Evolutionary conservation across 306 rosid genomes (phyloP), one percentile per base, ranked within the genome.

Genomic region (Prinsepia uniflora): DNA sequence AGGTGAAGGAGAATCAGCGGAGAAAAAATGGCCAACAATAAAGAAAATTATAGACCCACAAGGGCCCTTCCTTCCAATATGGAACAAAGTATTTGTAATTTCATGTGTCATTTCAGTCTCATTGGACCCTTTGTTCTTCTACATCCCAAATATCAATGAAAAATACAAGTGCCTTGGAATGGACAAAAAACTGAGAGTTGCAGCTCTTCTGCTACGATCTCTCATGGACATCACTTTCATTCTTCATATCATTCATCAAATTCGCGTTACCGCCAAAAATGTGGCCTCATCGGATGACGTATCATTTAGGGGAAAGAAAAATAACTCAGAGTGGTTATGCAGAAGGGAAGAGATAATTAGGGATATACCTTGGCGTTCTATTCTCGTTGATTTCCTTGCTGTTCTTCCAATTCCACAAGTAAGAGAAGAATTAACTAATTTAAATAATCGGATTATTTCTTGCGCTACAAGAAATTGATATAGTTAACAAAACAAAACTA

Each of bases 321-420:
- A 30, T 30, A 30, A 30, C 2, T 50, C 55, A 17, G 18, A 17
- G 2, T 50, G 19, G 8, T 4, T 6, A 59, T 59, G 42, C 42
- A 34, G 30, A 30, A 12, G 42, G 13, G 15, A 8, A 13, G 40
- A 59, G 44, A 12, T 59, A 6, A 12, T 13, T 50, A 34, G 52
- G 10, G 20, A 49, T 10, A 22, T n/a, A 42, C 69, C 71, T 1
- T 73, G 77, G 70, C 45, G 59, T 57, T 75, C 63, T 43, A 34
- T 81, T 36, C 41, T 81, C 3, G 63, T 76, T 44, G 84, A 81
- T 63, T 20, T 81, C 54, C 80, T 72, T 17, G 81, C 81, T 8
- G 50, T 68, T 68, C 81, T 81, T 61, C 78, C 84, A 5, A 73
- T 81, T 54, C 78, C 78, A 20, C 72, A 74, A 68, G 78, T 65